Percentiles rank a stretch among this genome's conserved stretches.
phyloP scores from a whole-genome alignment of 1,284 basidiomycete genomes.

The Inonotus obliquus region DNA sequence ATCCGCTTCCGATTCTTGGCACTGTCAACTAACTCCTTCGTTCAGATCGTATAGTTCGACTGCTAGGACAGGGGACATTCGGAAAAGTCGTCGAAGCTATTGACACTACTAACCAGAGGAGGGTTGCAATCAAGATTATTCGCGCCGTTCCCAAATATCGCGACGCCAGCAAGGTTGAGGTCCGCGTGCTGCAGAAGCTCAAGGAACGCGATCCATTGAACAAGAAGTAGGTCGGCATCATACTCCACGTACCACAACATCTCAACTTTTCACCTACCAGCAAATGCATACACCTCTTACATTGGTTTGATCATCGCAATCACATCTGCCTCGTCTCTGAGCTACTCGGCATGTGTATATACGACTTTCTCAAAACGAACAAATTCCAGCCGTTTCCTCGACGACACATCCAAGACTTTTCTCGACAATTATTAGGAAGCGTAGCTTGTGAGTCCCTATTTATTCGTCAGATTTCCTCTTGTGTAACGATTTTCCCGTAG shows the following conservation, averaged over 20 bases:
- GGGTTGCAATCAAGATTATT: conserved; percentile 99
- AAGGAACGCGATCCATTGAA: conserved; percentile 90
- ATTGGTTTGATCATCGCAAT: conserved; percentile 96
- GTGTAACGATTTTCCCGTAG: conserved; percentile 36
- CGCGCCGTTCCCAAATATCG: conserved; percentile 95
- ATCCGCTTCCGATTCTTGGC: conserved; percentile 13
- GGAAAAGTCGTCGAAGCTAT: conserved; percentile 97
- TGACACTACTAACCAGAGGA: conserved; percentile 71
- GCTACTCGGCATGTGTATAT: conserved; percentile 95
- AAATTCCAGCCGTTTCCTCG: conserved; percentile 95
- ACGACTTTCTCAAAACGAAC: conserved; percentile 99
- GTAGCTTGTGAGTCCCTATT: conserved; percentile 74
- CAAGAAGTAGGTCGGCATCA: conserved; percentile 62
- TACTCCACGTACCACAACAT: conserved; percentile 15
- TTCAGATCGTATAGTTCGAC: conserved; percentile 82
- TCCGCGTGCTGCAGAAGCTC: conserved; percentile 89
- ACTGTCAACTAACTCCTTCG: conserved; percentile 21
- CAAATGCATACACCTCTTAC: conserved; percentile 96
- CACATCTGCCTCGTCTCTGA: conserved; percentile 99
- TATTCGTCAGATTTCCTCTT: background rate
- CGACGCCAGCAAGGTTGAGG: conserved; percentile 98
- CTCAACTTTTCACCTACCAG: conserved; percentile 40
- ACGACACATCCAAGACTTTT: conserved; percentile 94
- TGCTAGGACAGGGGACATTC: conserved; percentile 97
- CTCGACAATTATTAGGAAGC: conserved; percentile 86